Base-by-base conservation (phyloP, 805 yeast genomes). In the Danielia reshetovae region DNA sequence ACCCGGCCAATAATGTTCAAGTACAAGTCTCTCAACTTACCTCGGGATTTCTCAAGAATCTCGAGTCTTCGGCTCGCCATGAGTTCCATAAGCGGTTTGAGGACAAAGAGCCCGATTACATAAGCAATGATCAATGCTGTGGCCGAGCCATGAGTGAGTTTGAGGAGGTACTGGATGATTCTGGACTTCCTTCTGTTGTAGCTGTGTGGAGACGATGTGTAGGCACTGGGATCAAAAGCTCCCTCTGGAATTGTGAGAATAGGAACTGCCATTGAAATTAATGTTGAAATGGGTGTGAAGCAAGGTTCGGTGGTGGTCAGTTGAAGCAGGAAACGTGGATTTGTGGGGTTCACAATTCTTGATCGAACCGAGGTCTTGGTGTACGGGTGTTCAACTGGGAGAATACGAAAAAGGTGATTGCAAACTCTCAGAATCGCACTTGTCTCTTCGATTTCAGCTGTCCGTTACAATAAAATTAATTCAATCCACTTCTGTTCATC, bases 191-290 rank as follows among this genome's bases (percentile, higher is more conserved):
- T 40, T 9, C 49, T 43, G 10, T 14, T 18, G n/a, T n/a, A n/a
- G n/a, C n/a, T n/a, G 13, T 17, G 22, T 8, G 16, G 24, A 2
- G 47, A 29, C 5, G 45, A 34, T 12, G 42, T 29, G 32, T 55
- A 62, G 5, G 49, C 40, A 12, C 46, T 43, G 3, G 64, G 54
- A 34, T 67, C 65, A 41, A 55, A 67, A 0, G 72, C 62, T 2
- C 63, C 31, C 36, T 67, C 72, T 3, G 72, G 70, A 2, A 67
- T 62, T 3, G 71, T 62, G 18, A 66, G 48, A 16, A 55, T 42
- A 1, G 68, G 69, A 8, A 65, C 56, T 27, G 51, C 42, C 48
- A 43, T 40, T 5, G 22, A 18, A n/a, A n/a, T n/a, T n/a, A n/a
- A n/a, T n/a, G 22, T 13, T 16, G 28, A 10, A 13, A 19, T 24